Percentiles rank a stretch among this genome's conserved stretches.
Evolutionary conservation across 257 asterid genomes (phyloP).

Genomic region (Fraxinus pennsylvanica): DNA sequence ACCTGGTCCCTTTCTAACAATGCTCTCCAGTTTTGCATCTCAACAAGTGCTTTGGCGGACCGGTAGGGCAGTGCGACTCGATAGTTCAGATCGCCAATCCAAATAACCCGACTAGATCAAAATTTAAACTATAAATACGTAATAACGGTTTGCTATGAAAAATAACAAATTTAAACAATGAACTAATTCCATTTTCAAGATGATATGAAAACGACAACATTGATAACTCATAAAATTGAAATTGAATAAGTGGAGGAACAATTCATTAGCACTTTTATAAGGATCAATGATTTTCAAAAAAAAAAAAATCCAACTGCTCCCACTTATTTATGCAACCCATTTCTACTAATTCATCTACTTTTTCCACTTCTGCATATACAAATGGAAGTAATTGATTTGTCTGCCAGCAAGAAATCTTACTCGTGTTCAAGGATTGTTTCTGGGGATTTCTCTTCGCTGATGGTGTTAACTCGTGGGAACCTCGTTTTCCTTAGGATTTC

Average conservation of each 20-base stretch:
- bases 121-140: slow-evolving; percentile 18
- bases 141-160: neutral
- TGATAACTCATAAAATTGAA: neutral
- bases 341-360: neutral
- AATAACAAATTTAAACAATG: neutral
- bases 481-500: slow-evolving; percentile 90
- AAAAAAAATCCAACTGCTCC: neutral
- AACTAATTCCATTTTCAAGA: slow-evolving; percentile 8
- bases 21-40: slow-evolving; percentile 99
- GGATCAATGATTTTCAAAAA: neutral
- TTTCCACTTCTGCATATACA: slow-evolving; percentile 5
- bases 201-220: neutral
- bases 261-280: neutral
- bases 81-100: slow-evolving; percentile 98
- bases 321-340: neutral
- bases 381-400: neutral
- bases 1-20: slow-evolving; percentile 92
- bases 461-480: slow-evolving; percentile 75
- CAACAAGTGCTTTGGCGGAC: slow-evolving; percentile 91
- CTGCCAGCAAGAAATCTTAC: slow-evolving; percentile 44
- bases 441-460: slow-evolving; percentile 80
- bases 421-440: slow-evolving; percentile 87
- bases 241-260: neutral
- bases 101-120: slow-evolving; percentile 73
- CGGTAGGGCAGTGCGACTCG: slow-evolving; percentile 92